A percentile compares a stretch with the other conserved stretches of the same genome.
phyloP scores from a whole-genome alignment of 202 grass and related monocot species.

The Hordeum pubiflorum region DNA sequence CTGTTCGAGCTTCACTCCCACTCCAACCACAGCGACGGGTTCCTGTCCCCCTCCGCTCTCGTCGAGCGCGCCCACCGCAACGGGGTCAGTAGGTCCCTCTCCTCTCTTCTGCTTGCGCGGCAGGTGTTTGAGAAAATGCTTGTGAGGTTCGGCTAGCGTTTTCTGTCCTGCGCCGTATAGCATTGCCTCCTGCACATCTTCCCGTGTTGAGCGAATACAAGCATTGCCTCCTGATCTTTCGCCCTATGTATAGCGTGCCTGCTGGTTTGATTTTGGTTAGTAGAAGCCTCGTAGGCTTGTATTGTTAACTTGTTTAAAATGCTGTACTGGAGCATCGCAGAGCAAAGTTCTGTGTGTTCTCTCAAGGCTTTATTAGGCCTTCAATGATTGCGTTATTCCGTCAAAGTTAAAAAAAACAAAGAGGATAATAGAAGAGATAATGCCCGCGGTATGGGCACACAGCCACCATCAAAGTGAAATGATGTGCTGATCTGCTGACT shows the following conservation, averaged over 20 bases:
- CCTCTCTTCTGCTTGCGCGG: background rate
- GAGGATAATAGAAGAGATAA: background rate
- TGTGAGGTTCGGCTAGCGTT: background rate
- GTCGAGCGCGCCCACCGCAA: constrained; percentile 69
- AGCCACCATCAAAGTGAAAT: background rate
- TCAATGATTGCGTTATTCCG: background rate
- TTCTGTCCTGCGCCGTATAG: background rate
- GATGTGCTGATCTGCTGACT: background rate
- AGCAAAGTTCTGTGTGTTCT: background rate
- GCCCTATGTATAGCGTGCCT: background rate
- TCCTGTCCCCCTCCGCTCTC: constrained; percentile 69
- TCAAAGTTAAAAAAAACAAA: background rate
- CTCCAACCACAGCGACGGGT: constrained; percentile 77
- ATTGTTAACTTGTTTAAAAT: background rate
- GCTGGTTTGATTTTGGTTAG: background rate
- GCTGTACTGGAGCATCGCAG: background rate
- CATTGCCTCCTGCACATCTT: background rate
- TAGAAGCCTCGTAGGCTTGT: background rate
- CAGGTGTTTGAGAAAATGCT: constrained; percentile 33
- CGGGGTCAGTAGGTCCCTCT: constrained; percentile 20
- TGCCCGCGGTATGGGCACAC: background rate
- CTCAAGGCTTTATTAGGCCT: background rate
- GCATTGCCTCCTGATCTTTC: background rate
- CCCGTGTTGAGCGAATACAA: background rate
- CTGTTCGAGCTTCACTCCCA: constrained; percentile 83